A percentile compares a stretch with the other conserved stretches of the same genome.
Conservation (phyloP, 345 rosid species). For the Isatis tinctoria region DNA sequence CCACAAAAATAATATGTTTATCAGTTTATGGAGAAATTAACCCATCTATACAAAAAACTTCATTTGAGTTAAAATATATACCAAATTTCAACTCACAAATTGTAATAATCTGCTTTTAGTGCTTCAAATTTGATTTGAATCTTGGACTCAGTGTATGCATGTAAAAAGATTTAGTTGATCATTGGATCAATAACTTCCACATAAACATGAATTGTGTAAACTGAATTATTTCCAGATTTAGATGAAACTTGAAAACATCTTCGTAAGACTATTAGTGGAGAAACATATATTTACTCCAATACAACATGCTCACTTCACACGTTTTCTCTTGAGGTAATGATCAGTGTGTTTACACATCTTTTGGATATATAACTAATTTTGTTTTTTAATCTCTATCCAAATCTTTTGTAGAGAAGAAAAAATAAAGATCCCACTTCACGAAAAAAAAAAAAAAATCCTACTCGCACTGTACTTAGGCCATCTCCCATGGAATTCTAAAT, state of each 20-base stretch:
- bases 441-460: not conserved
- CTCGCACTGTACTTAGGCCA: too few species aligned
- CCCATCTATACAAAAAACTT: too few species aligned
- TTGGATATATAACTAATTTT: not conserved
- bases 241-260: not conserved
- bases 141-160: too few species aligned
- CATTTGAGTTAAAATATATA: too few species aligned
- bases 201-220: not conserved
- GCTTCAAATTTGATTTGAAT: too few species aligned
- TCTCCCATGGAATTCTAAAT: too few species aligned
- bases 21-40: too few species aligned
- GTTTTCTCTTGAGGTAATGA: not conserved
- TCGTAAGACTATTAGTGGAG: not conserved
- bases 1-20: too few species aligned
- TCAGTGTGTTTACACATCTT: not conserved
- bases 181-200: not conserved
- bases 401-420: not conserved
- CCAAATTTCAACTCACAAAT: too few species aligned
- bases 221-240: not conserved
- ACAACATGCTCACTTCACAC: not conserved
- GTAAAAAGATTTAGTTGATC: not conserved
- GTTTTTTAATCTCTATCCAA: not conserved
- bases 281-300: not conserved
- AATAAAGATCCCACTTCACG: not conserved
- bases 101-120: too few species aligned